These are phyloP conservation scores for Fusarium austroafricanum DNA, from an alignment of 2,329 filamentous ascomycete species.

Conservation along the genomic window DNA sequence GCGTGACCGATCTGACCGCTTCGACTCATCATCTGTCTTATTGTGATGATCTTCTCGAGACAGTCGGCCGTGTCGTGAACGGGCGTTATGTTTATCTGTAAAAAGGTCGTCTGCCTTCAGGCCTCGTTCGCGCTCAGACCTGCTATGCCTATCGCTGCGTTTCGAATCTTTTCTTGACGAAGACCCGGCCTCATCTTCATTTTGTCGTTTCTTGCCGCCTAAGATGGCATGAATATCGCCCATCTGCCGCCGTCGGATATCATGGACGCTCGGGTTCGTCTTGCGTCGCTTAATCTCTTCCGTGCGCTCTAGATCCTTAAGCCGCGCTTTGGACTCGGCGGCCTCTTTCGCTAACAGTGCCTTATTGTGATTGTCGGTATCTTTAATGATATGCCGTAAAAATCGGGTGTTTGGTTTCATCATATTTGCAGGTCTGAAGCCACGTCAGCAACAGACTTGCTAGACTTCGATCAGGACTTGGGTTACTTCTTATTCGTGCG, in stretches of 20 bases:
- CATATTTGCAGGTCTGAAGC: slow-evolving; percentile 69
- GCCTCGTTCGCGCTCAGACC: slow-evolving; percentile 10
- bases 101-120: slow-evolving; percentile 38
- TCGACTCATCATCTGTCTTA: slow-evolving; percentile 29
- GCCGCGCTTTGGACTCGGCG: slow-evolving; percentile 78
- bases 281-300: slow-evolving; percentile 59
- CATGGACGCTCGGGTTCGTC: slow-evolving; percentile 59
- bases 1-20: slow-evolving; percentile 21
- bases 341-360: slow-evolving; percentile 86
- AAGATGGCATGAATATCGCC: slow-evolving; percentile 71
- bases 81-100: slow-evolving; percentile 30
- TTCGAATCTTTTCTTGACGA: slow-evolving; percentile 35
- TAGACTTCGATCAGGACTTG: slow-evolving; percentile 6
- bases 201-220: slow-evolving; percentile 56
- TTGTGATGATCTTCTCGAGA: slow-evolving; percentile 36
- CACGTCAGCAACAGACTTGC: slow-evolving; percentile 35
- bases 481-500: slow-evolving; percentile 59
- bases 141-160: slow-evolving; percentile 11
- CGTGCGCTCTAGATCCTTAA: slow-evolving; percentile 69
- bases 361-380: slow-evolving; percentile 90
- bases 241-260: slow-evolving; percentile 68
- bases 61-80: slow-evolving; percentile 43
- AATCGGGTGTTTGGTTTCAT: slow-evolving; percentile 95
- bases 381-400: slow-evolving; percentile 85
- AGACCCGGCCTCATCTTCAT: slow-evolving; percentile 36